A percentile compares a stretch with the other conserved stretches of the same genome.
These are phyloP conservation scores for Pterocarpus macrocarpus DNA, from an alignment of 306 rosid genomes.

Conservation along the genomic window DNA sequence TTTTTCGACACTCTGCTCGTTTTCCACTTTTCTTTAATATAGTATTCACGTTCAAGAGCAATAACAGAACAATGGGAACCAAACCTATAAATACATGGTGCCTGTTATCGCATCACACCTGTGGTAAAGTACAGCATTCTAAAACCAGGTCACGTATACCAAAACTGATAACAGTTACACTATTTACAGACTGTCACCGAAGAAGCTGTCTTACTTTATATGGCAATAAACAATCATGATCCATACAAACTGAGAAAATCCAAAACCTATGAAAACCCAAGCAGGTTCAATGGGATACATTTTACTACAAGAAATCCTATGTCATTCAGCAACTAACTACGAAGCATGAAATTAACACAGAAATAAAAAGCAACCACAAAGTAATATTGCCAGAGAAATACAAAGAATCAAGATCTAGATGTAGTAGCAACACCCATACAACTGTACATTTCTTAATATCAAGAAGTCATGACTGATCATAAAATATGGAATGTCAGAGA, in stretches of 20 bases:
- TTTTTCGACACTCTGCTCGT: not conserved
- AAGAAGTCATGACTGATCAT: not conserved
- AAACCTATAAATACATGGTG: slow-evolving; percentile 1
- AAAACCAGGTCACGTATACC: not conserved
- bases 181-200: not conserved
- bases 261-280: slow-evolving; percentile 13
- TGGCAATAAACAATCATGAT: not conserved
- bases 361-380: slow-evolving; percentile 17
- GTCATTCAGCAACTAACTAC: not conserved
- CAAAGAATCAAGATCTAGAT: slow-evolving; percentile 10
- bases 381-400: not conserved
- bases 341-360: slow-evolving; percentile 4
- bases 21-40: not conserved
- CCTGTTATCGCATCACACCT: slow-evolving; percentile 19
- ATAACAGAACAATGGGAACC: not conserved
- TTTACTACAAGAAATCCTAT: slow-evolving; percentile 5
- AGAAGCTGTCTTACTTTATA: slow-evolving; percentile 6
- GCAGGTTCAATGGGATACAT: not conserved
- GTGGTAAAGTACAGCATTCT: not conserved
- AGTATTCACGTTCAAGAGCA: not conserved
- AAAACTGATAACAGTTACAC: slow-evolving; percentile 4
- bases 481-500: not conserved
- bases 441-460: slow-evolving; percentile 8
- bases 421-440: slow-evolving; percentile 1
- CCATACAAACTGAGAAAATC: slow-evolving; percentile 7